Evolutionary conservation across 2,329 filamentous ascomycete genomes (phyloP).

Genomic region (Botryotinia convoluta): DNA sequence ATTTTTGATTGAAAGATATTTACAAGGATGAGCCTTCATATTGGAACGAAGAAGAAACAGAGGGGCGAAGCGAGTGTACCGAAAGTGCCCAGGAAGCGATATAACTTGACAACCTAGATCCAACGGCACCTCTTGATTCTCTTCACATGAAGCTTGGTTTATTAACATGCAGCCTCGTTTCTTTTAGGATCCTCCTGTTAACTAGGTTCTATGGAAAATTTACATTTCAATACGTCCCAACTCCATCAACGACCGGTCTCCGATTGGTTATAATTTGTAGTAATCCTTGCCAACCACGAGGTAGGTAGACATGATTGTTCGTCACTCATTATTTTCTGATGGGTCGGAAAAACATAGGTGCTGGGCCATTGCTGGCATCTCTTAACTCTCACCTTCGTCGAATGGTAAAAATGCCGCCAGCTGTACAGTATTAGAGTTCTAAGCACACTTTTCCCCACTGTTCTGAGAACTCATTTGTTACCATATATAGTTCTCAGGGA

Average conservation of each 20-base stretch:
- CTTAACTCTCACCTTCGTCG: not conserved
- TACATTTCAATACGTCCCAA: not conserved
- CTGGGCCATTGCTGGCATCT: conserved; percentile 3
- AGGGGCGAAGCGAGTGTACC: not conserved
- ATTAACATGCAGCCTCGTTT: conserved; percentile 9
- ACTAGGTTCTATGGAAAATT: conserved; percentile 2
- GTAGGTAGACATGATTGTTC: conserved; percentile 11
- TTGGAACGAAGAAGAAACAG: not conserved
- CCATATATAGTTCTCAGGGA: not conserved
- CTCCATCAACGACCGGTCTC: not conserved
- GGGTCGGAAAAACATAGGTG: not conserved
- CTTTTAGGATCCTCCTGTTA: not conserved
- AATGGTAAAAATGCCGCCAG: not conserved
- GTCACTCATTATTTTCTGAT: conserved; percentile 2
- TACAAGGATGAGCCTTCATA: not conserved
- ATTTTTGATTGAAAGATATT: not conserved
- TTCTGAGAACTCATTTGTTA: not conserved
- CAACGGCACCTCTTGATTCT: not conserved
- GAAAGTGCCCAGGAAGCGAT: not conserved
- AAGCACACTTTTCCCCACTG: not conserved
- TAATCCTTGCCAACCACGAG: conserved; percentile 19
- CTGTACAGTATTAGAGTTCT: not conserved
- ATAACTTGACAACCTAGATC: not conserved
- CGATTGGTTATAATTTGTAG: not conserved
- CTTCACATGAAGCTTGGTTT: not conserved